phyloP scores from a whole-genome alignment of 2,329 filamentous ascomycete genomes.

The Blumeria hordei region DNA sequence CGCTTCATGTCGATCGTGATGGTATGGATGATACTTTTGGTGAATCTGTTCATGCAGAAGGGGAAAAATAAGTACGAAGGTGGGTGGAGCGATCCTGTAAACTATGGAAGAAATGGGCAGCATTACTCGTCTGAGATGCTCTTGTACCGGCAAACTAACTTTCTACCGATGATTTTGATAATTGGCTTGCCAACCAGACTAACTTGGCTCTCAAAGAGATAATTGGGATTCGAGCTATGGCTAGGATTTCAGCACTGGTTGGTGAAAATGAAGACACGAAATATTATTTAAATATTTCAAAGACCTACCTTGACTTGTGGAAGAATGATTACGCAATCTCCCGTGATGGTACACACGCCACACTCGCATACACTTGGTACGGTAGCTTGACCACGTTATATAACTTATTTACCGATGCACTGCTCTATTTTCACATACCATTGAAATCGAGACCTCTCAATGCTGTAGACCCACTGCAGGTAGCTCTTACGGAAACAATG shows the following conservation, averaged over 20 bases:
- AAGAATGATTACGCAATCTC: slow-evolving; percentile 34
- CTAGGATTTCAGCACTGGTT: slow-evolving; percentile 33
- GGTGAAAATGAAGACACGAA: slow-evolving; percentile 30
- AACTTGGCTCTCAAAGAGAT: slow-evolving; percentile 58
- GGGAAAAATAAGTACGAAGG: slow-evolving; percentile 29
- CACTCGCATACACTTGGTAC: slow-evolving; percentile 49
- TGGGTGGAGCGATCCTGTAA: slow-evolving; percentile 38
- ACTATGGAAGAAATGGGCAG: slow-evolving; percentile 46
- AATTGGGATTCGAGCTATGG: slow-evolving; percentile 57
- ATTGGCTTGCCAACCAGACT: slow-evolving; percentile 42
- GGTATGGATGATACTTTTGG: slow-evolving; percentile 39
- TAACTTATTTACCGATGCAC: slow-evolving; percentile 43
- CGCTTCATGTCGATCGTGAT: slow-evolving; percentile 20
- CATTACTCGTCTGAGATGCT: slow-evolving; percentile 38
- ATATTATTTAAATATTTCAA: slow-evolving; percentile 34
- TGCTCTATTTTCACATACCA: slow-evolving; percentile 53
- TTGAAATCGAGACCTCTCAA: slow-evolving; percentile 7
- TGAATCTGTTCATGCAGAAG: slow-evolving; percentile 22
- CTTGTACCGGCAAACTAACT: slow-evolving; percentile 42
- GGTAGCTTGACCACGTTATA: slow-evolving; percentile 54
- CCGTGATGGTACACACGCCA: slow-evolving; percentile 39
- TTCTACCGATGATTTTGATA: slow-evolving; percentile 47
- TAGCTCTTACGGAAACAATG: slow-evolving; percentile 7
- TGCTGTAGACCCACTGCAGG: slow-evolving; percentile 5
- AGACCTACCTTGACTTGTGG: slow-evolving; percentile 41